Base-by-base conservation (phyloP, 108 stramenopile genomes). In the Cyclotella kingstonii region DNA sequence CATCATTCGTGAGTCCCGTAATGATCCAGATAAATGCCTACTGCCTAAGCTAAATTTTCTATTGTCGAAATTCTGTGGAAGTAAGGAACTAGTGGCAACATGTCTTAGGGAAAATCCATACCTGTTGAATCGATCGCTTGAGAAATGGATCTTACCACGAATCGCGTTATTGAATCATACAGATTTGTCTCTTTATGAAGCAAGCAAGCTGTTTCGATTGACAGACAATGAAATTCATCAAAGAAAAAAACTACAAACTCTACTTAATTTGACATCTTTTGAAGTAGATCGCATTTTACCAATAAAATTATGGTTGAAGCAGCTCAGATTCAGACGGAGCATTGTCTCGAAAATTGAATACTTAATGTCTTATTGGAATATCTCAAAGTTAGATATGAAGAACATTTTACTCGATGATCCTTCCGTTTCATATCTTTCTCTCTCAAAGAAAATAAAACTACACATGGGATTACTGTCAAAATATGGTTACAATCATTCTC, bases 111-210 rank as follows among this genome's bases (percentile, higher is more conserved):
- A 62, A 9, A 54, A 81, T 48, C 88, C 88, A 21, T 41, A 69
- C 4, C 47, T 89, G 47, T 61, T 89, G 52, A 83, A 79, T 26
- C 84, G 84, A 67, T 84, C 84, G 3, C 54, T 89, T 21, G 60
- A 82, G 2, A 71, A 80, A 26, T 42, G 83, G 47, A 80, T 89
- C 33, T 52, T 54, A 34, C 88, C 88, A n/a, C 81, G 88, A 11
- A 65, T 89, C 55, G 45, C 72, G 39, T 23, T 36, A 11, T 59
- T 89, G 21, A 12, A 63, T 29, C 58, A 66, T 21, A 47, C 49
- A 11, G 79, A 73, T 17, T 27, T 80, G 8, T 49, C 60, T 23
- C 26, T 26, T 14, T n/a, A 9, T 21, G 18, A 48, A 2, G 28
- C 31, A 14, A 46, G 21, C 38, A 27, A 25, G 28, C 22, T 34